These are phyloP conservation scores for Phlyctochytrium bullatum DNA, from an alignment of 192 early-diverging fungal species.

Conservation along the genomic window DNA sequence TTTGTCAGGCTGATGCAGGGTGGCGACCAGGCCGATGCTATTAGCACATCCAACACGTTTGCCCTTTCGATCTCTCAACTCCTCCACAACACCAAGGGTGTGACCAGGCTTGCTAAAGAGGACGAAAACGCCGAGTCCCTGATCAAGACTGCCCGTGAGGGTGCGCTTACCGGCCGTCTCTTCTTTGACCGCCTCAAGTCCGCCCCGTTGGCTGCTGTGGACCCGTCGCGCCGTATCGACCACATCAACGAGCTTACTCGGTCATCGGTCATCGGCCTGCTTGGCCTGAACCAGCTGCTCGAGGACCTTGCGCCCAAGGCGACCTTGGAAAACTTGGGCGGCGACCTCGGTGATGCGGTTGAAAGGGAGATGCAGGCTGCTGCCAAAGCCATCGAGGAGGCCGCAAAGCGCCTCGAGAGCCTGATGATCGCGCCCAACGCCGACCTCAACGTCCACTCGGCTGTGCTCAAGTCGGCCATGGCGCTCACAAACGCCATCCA, in stretches of 20 bases:
- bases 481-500: slow-evolving; percentile 93
- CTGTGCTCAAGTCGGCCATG: slow-evolving; percentile 86
- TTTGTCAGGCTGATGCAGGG: slow-evolving; percentile 55
- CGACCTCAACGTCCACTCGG: slow-evolving; percentile 85
- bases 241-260: slow-evolving; percentile 74
- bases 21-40: slow-evolving; percentile 84
- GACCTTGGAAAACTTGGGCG: slow-evolving; percentile 53
- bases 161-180: slow-evolving; percentile 66
- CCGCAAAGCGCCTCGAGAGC: slow-evolving; percentile 74
- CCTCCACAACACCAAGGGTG: slow-evolving; percentile 85
- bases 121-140: slow-evolving; percentile 82
- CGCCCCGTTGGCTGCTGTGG: slow-evolving; percentile 27
- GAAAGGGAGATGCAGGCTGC: slow-evolving; percentile 93
- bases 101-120: slow-evolving; percentile 74
- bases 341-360: slow-evolving; percentile 87
- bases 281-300: slow-evolving; percentile 66
- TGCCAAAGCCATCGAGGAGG: slow-evolving; percentile 88
- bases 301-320: slow-evolving; percentile 73
- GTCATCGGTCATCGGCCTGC: slow-evolving; percentile 72
- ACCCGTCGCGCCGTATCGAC: slow-evolving; percentile 62
- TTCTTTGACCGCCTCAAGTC: slow-evolving; percentile 90
- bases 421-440: slow-evolving; percentile 76
- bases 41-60: slow-evolving; percentile 74
- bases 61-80: slow-evolving; percentile 81
- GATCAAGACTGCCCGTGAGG: slow-evolving; percentile 58